Conservation (phyloP, 2,329 filamentous ascomycete species). For the Calycina herbarum region DNA sequence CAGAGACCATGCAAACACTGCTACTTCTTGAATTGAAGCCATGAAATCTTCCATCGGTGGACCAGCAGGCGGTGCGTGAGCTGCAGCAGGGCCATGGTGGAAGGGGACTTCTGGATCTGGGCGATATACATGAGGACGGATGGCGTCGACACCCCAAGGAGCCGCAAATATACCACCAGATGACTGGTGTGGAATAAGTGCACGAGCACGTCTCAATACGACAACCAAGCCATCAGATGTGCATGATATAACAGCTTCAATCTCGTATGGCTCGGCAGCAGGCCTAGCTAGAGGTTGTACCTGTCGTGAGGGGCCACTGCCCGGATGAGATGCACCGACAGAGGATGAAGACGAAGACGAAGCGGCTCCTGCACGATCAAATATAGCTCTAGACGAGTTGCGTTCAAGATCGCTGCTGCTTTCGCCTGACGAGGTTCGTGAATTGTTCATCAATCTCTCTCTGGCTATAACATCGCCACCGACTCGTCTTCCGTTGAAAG, state of each 20-base stretch:
- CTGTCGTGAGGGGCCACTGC: constrained; percentile 14
- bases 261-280: constrained; percentile 55
- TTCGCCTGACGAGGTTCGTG: constrained; percentile 46
- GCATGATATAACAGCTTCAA: constrained; percentile 90
- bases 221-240: constrained; percentile 86
- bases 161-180: constrained; percentile 72
- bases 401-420: constrained; percentile 44
- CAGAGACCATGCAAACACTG: constrained; percentile 84
- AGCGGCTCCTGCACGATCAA: constrained; percentile 39
- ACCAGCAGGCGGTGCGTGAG: constrained; percentile 49
- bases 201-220: constrained; percentile 71
- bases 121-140: constrained; percentile 44
- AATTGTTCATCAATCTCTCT: constrained; percentile 13
- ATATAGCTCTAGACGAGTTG: constrained; percentile 44
- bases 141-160: constrained; percentile 72
- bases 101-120: constrained; percentile 46
- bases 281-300: constrained; percentile 20
- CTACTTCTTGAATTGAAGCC: constrained; percentile 78
- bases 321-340: constrained; percentile 9
- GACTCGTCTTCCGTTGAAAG: background rate
- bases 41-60: constrained; percentile 66
- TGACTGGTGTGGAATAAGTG: constrained; percentile 65
- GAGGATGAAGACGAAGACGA: constrained; percentile 35
- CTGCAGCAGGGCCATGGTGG: constrained; percentile 42
- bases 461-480: constrained; percentile 5